Conservation (phyloP, 495 filamentous ascomycete species). For the Sphaerosporella brunnea region DNA sequence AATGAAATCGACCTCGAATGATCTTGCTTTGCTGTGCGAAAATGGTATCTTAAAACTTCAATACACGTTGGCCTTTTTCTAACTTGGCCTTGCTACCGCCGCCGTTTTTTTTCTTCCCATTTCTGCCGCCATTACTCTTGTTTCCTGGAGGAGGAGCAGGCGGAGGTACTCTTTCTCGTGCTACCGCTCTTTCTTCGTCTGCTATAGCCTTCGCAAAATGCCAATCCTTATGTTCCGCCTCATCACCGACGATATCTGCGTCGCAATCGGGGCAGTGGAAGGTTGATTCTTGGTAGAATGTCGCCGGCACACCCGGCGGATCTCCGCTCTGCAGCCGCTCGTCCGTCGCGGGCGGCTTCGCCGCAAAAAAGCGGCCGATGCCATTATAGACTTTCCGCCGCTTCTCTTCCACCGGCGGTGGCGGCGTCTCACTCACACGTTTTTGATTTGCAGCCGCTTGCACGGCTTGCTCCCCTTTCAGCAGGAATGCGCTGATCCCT, state of each 20-base stretch:
- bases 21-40: no score
- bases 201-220: conserved; percentile 83
- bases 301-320: not conserved
- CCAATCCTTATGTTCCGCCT: conserved; percentile 79
- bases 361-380: conserved; percentile 42
- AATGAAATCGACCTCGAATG: no score
- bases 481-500: conserved; percentile 68
- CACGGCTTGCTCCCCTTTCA: conserved; percentile 61
- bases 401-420: conserved; percentile 30
- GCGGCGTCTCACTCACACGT: conserved; percentile 16
- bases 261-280: conserved; percentile 53
- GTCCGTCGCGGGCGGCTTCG: conserved; percentile 6
- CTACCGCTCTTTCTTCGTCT: conserved; percentile 13
- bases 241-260: conserved; percentile 36
- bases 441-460: conserved; percentile 28
- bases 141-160: not conserved
- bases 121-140: conserved; percentile 26
- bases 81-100: conserved; percentile 25
- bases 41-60: no score
- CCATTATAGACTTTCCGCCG: conserved; percentile 36
- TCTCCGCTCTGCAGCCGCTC: conserved; percentile 10
- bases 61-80: no score
- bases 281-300: no score
- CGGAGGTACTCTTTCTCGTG: conserved; percentile 12
- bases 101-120: conserved; percentile 23